Evolutionary conservation across 2,329 filamentous ascomycete species (phyloP).

Genomic region (Metarhizium sp.): DNA sequence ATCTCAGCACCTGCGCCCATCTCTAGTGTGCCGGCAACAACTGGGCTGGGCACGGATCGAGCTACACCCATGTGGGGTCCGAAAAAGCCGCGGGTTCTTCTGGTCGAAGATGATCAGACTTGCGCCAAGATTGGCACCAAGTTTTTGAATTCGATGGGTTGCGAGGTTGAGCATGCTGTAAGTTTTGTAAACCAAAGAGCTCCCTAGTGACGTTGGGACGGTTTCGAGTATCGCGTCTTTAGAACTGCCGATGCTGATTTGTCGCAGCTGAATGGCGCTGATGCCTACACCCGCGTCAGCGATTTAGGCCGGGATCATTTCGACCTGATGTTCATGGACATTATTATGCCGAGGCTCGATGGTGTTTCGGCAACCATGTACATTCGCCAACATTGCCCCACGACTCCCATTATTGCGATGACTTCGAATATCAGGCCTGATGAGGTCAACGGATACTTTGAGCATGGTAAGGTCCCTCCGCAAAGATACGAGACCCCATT

Average conservation of each 20-base stretch:
- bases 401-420: conserved; percentile 92
- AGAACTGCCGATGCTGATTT: conserved; percentile 8
- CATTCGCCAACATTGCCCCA: conserved; percentile 76
- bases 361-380: conserved; percentile 91
- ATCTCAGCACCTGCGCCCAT: conserved; percentile 10
- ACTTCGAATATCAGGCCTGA: conserved; percentile 96
- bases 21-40: conserved; percentile 8
- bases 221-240: background rate
- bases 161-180: conserved; percentile 59
- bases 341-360: conserved; percentile 95
- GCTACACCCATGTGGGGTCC: conserved; percentile 42
- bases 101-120: conserved; percentile 76
- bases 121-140: conserved; percentile 60
- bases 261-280: conserved; percentile 59
- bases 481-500: background rate
- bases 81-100: conserved; percentile 67
- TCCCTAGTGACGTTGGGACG: background rate
- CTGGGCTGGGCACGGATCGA: conserved; percentile 23
- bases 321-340: conserved; percentile 76
- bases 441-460: conserved; percentile 94
- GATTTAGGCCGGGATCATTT: conserved; percentile 37
- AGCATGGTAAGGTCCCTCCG: conserved; percentile 63
- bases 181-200: conserved; percentile 15
- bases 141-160: conserved; percentile 56
- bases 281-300: conserved; percentile 80